Percentiles rank a stretch among this genome's conserved stretches.
These are phyloP conservation scores for Sanghuangporus weigelae DNA, from an alignment of 1,284 basidiomycete species.

Conservation along the genomic window DNA sequence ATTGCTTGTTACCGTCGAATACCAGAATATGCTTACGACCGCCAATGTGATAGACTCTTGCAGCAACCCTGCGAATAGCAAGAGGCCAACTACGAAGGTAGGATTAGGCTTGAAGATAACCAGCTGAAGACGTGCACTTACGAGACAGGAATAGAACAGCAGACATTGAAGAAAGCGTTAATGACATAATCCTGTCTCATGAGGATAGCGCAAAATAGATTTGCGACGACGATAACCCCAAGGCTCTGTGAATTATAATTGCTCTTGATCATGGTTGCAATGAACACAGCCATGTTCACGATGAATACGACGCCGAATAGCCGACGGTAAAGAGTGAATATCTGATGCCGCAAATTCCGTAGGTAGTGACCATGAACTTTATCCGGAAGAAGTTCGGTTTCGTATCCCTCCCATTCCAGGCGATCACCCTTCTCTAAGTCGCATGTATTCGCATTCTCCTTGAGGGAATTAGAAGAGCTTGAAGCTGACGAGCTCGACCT, in stretches of 20 bases:
- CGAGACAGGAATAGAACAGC: slow-evolving; percentile 44
- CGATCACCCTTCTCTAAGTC: slow-evolving; percentile 26
- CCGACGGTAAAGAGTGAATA: slow-evolving; percentile 52
- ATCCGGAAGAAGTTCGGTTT: slow-evolving; percentile 43
- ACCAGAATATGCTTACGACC: slow-evolving; percentile 30
- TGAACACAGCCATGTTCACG: slow-evolving; percentile 47
- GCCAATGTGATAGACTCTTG: slow-evolving; percentile 54
- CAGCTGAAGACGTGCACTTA: slow-evolving; percentile 24
- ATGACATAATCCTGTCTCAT: slow-evolving; percentile 60
- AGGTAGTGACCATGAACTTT: slow-evolving; percentile 42
- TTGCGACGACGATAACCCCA: slow-evolving; percentile 44
- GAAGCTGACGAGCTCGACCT: not conserved
- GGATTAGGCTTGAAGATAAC: slow-evolving; percentile 10
- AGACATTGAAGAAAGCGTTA: slow-evolving; percentile 49
- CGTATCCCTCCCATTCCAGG: slow-evolving; percentile 43
- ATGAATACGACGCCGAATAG: slow-evolving; percentile 54
- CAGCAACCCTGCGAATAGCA: slow-evolving; percentile 44
- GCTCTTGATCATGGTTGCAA: slow-evolving; percentile 37
- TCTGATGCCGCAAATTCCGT: slow-evolving; percentile 48
- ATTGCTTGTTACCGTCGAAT: not conserved
- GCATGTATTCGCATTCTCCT: slow-evolving; percentile 21
- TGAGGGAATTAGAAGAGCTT: slow-evolving; percentile 6
- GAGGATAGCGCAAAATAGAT: slow-evolving; percentile 50
- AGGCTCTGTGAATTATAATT: slow-evolving; percentile 40
- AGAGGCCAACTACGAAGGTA: slow-evolving; percentile 44